phyloP scores from a whole-genome alignment of 179 eudicot genomes.

The Gypsophila paniculata region DNA sequence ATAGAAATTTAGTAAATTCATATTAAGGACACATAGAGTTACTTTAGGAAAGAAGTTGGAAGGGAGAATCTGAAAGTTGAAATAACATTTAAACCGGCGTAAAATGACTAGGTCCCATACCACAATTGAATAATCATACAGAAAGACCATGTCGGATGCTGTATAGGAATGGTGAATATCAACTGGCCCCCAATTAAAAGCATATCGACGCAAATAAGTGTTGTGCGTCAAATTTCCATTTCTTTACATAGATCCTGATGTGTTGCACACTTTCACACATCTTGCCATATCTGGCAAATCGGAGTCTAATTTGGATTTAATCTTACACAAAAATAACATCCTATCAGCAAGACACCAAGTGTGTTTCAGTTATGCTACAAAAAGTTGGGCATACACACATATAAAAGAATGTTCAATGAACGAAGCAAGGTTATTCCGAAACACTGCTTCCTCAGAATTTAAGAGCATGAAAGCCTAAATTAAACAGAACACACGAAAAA shows the following conservation, averaged over 20 bases:
- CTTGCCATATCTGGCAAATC: neutral
- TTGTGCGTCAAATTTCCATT: neutral
- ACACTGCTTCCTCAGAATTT: no score
- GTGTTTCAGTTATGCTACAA: neutral
- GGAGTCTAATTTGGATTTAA: neutral
- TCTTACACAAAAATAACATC: neutral
- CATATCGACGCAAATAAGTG: neutral
- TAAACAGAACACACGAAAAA: no score
- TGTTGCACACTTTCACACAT: neutral
- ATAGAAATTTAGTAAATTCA: neutral
- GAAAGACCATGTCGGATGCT: neutral
- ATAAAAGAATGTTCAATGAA: no score
- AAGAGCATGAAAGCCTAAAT: no score
- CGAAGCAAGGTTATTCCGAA: no score
- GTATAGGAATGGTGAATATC: neutral
- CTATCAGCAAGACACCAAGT: neutral
- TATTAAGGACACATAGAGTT: neutral
- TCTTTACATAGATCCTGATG: neutral
- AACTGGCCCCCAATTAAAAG: neutral
- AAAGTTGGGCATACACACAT: neutral
- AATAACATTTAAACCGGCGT: neutral
- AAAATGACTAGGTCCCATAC: conserved; percentile 2
- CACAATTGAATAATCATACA: neutral
- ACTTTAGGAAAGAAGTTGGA: no score
- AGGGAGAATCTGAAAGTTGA: no score